Conservation (phyloP, 2,329 filamentous ascomycete species). For the Thielaviopsis euricoi region DNA sequence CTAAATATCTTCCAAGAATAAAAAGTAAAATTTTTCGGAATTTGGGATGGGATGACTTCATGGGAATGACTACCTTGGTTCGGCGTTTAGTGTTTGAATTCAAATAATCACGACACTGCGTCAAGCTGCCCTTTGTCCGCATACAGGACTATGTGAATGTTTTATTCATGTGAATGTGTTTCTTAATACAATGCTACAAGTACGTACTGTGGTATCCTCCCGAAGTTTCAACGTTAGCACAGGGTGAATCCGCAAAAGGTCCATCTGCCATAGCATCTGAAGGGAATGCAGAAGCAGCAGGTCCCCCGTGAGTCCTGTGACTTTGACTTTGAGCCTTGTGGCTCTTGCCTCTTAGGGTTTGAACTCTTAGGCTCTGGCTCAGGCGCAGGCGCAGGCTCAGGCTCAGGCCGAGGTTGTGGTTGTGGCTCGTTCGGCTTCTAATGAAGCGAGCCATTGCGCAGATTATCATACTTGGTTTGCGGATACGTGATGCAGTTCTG, state of each 20-base stretch:
- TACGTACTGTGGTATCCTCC: not conserved
- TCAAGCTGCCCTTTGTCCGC: not conserved
- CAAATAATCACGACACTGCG: constrained; percentile 11
- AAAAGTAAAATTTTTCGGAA: constrained; percentile 12
- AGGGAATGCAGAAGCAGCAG: not conserved
- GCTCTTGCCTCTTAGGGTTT: no score
- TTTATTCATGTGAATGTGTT: not conserved
- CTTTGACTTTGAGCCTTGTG: no score
- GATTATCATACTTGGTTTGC: constrained; percentile 52
- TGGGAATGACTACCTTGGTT: constrained; percentile 12
- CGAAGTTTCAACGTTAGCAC: not conserved
- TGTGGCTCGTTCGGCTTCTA: constrained; percentile 17
- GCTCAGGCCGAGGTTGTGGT: not conserved
- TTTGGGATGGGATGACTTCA: constrained; percentile 13
- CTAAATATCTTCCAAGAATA: constrained; percentile 22
- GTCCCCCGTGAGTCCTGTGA: not conserved
- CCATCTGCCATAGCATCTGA: constrained; percentile 12
- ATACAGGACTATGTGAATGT: not conserved
- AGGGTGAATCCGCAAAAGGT: not conserved
- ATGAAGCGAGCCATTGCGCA: constrained; percentile 39
- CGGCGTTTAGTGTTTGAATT: constrained; percentile 12
- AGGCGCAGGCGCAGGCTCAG: no score
- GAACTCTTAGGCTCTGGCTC: no score
- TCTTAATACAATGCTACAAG: no score
- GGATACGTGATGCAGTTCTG: constrained; percentile 49